Evolutionary conservation across 495 filamentous ascomycete species (phyloP).

Genomic region (Penicillium angulare): DNA sequence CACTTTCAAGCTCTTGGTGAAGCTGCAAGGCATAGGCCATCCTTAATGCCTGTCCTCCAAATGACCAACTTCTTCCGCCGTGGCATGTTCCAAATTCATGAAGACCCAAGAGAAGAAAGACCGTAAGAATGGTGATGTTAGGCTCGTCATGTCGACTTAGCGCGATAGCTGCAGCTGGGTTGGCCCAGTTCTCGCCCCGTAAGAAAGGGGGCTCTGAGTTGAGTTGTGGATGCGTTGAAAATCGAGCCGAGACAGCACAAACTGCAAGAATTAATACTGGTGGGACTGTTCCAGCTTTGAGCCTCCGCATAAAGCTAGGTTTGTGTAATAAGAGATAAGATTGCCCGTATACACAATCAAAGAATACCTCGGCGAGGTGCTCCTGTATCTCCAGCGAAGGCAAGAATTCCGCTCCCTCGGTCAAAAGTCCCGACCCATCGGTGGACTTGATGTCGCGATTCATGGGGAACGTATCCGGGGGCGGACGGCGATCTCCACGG

Average conservation of each 20-base stretch:
- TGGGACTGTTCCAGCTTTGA: constrained; percentile 66
- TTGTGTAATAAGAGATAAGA: constrained; percentile 95
- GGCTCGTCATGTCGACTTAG: constrained; percentile 87
- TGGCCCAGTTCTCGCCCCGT: constrained; percentile 87
- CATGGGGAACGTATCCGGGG: constrained; percentile 54
- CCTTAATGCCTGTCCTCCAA: constrained; percentile 88
- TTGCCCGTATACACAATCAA: constrained; percentile 94
- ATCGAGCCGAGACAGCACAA: constrained; percentile 88
- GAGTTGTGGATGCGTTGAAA: constrained; percentile 91
- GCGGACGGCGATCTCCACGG: constrained; percentile 48
- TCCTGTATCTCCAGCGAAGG: constrained; percentile 90
- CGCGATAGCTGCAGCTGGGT: constrained; percentile 78
- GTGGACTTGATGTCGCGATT: constrained; percentile 56
- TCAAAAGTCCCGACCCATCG: constrained; percentile 70
- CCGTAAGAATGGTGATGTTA: constrained; percentile 92
- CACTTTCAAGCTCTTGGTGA: constrained; percentile 88
- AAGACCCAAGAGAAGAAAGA: constrained; percentile 80
- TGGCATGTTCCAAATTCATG: constrained; percentile 98
- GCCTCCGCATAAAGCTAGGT: constrained; percentile 88
- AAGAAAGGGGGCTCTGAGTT: constrained; percentile 81
- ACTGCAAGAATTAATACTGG: constrained; percentile 89
- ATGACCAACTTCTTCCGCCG: constrained; percentile 91
- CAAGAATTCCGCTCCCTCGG: constrained; percentile 79
- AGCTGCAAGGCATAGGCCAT: constrained; percentile 97
- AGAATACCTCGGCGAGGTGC: constrained; percentile 91